Evolutionary conservation across 1,284 basidiomycete species (phyloP).

Genomic region (Lignosus rhinocerotis): DNA sequence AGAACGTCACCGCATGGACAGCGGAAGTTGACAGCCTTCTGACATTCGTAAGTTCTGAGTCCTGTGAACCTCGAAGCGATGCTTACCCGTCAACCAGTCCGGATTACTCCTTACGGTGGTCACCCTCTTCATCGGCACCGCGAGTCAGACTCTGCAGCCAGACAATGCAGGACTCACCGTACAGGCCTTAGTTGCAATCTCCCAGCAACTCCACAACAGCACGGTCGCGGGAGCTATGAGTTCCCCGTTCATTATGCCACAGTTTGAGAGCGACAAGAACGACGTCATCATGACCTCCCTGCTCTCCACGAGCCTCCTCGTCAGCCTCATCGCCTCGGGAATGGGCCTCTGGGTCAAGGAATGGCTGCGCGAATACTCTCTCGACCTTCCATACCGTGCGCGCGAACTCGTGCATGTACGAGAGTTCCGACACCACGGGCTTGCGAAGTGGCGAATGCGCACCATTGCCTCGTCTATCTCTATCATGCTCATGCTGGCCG

Average conservation of each 20-base stretch:
- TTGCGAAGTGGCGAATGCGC: neutral
- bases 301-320: constrained; percentile 1
- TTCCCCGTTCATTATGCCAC: neutral
- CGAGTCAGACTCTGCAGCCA: neutral
- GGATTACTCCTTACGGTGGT: constrained; percentile 12
- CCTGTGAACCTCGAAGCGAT: neutral
- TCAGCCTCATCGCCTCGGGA: neutral
- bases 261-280: neutral
- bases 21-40: constrained; percentile 6
- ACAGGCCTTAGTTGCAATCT: neutral
- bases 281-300: constrained; percentile 2
- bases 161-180: neutral
- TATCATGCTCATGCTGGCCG: neutral
- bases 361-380: constrained; percentile 1
- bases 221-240: neutral
- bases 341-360: constrained; percentile 7
- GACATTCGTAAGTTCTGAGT: constrained; percentile 5
- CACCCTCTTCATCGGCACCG: constrained; percentile 8
- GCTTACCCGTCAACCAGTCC: neutral
- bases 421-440: neutral
- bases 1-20: neutral
- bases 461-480: neutral
- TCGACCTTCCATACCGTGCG: neutral
- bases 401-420: constrained; percentile 1
- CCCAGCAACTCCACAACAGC: constrained; percentile 3